Evolutionary conservation across 257 asterid genomes (phyloP).

Genomic region (Primulina tabacum): DNA sequence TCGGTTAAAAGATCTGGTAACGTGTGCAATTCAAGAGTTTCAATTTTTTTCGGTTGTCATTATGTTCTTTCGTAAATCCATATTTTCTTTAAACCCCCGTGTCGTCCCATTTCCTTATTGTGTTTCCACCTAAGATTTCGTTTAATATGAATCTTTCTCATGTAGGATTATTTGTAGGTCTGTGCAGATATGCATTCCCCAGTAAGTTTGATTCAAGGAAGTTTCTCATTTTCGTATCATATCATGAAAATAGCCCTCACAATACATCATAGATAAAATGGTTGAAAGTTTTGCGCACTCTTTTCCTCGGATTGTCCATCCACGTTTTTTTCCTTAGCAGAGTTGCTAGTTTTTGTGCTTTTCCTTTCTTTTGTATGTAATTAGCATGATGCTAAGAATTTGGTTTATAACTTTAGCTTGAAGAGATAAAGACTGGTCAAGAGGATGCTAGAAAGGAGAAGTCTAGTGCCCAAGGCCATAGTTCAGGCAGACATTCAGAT

Average conservation of each 20-base stretch:
- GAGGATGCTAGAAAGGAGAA: constrained; percentile 31
- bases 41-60: constrained; percentile 11
- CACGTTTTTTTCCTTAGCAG: constrained; percentile 3
- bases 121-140: background rate
- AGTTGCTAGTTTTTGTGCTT: constrained; percentile 7
- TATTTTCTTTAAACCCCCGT: background rate
- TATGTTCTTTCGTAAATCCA: background rate
- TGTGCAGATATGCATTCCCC: background rate
- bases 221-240: background rate
- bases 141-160: background rate
- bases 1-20: constrained; percentile 59
- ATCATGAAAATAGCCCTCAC: background rate
- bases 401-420: constrained; percentile 52
- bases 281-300: background rate
- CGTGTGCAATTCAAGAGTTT: constrained; percentile 18
- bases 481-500: constrained; percentile 26
- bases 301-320: background rate
- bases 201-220: background rate
- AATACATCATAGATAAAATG: background rate
- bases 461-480: constrained; percentile 24
- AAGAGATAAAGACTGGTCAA: constrained; percentile 50
- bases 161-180: constrained; percentile 3
- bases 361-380: background rate
- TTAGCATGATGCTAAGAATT: constrained; percentile 15
- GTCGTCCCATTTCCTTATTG: background rate